These are phyloP conservation scores for Hyphopichia pseudoburtonii DNA, from an alignment of 1,139 yeast genomes.

Conservation along the genomic window DNA sequence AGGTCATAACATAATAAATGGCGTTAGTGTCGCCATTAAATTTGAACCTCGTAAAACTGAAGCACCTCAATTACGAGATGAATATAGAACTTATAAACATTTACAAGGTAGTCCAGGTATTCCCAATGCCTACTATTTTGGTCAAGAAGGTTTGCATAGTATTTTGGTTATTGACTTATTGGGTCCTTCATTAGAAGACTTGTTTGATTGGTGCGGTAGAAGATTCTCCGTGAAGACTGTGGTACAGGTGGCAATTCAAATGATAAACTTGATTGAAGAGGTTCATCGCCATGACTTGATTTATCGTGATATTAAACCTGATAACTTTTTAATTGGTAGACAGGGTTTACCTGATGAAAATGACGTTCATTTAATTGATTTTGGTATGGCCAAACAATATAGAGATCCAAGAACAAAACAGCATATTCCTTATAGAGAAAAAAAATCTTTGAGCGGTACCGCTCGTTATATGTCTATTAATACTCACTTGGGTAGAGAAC, in stretches of 20 bases:
- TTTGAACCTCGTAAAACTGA: conserved; percentile 93
- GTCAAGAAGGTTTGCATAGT: conserved; percentile 96
- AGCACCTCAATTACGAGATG: conserved; percentile 96
- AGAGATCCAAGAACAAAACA: conserved; percentile 93
- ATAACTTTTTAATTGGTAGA: conserved; percentile 83
- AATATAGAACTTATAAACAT: conserved; percentile 87
- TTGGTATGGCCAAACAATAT: conserved; percentile 98
- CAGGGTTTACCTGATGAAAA: conserved; percentile 53
- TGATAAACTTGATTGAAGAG: conserved; percentile 82
- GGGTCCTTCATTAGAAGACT: conserved; percentile 94
- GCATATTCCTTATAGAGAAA: conserved; percentile 95
- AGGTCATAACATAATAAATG: conserved; percentile 74
- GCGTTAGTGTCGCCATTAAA: conserved; percentile 73
- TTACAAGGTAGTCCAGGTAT: conserved; percentile 80
- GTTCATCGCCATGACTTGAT: conserved; percentile 89
- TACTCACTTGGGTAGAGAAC: conserved; percentile 96
- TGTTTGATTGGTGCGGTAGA: conserved; percentile 98
- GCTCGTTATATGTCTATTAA: conserved; percentile 97
- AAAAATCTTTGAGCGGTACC: conserved; percentile 91
- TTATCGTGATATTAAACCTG: conserved; percentile 95
- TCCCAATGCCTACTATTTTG: conserved; percentile 94
- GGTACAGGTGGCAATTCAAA: conserved; percentile 87
- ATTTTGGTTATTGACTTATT: conserved; percentile 88
- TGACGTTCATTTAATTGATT: conserved; percentile 70
- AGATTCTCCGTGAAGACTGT: conserved; percentile 85